A percentile compares a stretch with the other conserved stretches of the same genome.
phyloP scores from a whole-genome alignment of 2,329 filamentous ascomycete genomes.

The Pyricularia grisea region DNA sequence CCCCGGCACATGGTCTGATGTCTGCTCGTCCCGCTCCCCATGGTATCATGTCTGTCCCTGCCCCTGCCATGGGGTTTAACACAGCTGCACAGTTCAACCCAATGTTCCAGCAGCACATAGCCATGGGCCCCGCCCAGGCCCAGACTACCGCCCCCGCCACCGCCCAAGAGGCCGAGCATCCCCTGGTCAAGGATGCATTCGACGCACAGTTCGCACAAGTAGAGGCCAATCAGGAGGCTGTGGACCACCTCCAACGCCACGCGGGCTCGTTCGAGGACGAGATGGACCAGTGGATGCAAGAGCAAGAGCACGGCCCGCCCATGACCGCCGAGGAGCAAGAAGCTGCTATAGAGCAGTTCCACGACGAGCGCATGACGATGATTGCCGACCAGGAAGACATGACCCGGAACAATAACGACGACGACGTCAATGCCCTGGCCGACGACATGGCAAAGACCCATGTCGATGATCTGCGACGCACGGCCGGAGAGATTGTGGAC shows the following conservation, averaged over 20 bases:
- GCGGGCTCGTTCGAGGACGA: conserved; percentile 14
- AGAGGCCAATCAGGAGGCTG: conserved; percentile 6
- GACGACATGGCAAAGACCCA: conserved; percentile 13
- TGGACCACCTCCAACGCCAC: neutral
- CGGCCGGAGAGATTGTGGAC: conserved; percentile 61
- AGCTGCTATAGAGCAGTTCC: neutral
- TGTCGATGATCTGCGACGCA: conserved; percentile 48
- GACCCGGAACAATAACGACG: conserved; percentile 13
- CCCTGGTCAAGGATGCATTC: conserved; percentile 9
- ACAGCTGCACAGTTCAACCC: neutral
- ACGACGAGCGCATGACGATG: neutral
- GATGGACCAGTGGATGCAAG: conserved; percentile 22
- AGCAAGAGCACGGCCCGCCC: conserved; percentile 17
- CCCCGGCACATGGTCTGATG: neutral
- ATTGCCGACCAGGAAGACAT: conserved; percentile 13
- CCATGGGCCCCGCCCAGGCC: neutral
- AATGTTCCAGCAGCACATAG: neutral
- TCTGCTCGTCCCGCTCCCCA: neutral
- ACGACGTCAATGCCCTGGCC: conserved; percentile 7
- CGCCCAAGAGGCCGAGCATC: neutral
- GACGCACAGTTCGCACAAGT: conserved; percentile 11
- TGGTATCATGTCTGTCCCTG: neutral
- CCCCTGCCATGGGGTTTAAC: neutral
- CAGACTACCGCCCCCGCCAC: neutral
- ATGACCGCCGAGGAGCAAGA: neutral